Evolutionary conservation across 75 land plant genomes (phyloP).

Genomic region (Picea glauca): DNA sequence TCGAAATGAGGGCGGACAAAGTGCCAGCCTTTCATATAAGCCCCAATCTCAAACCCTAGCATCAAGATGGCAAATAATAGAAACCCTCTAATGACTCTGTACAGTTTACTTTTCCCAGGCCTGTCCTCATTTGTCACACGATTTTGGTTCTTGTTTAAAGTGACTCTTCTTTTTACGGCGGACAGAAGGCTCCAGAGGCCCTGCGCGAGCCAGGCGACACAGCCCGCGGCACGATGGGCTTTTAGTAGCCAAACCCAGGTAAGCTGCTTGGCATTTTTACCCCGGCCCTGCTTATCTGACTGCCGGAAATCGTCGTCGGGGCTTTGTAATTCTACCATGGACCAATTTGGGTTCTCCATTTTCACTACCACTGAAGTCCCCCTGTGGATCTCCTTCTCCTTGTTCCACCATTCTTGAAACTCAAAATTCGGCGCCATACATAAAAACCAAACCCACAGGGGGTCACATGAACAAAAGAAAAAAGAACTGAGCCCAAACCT

Average conservation of each 20-base stretch:
- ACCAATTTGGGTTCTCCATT: slow-evolving; percentile 85
- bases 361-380: slow-evolving; percentile 81
- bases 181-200: slow-evolving; percentile 42
- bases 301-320: slow-evolving; percentile 31
- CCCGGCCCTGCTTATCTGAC: slow-evolving; percentile 40
- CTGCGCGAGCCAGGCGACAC: slow-evolving; percentile 57
- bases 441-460: no score
- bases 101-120: slow-evolving; percentile 30
- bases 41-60: slow-evolving; percentile 58
- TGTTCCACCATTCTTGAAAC: slow-evolving; percentile 42
- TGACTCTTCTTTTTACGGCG: slow-evolving; percentile 56
- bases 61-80: slow-evolving; percentile 44
- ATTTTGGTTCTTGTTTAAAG: slow-evolving; percentile 8
- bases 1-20: slow-evolving; percentile 17
- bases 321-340: slow-evolving; percentile 51
- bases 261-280: slow-evolving; percentile 77
- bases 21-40: slow-evolving; percentile 86
- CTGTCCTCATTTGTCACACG: slow-evolving; percentile 17
- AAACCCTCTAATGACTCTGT: slow-evolving; percentile 51
- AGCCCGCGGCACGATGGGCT: slow-evolving; percentile 83
- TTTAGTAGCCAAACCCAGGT: slow-evolving; percentile 84
- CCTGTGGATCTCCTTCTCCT: slow-evolving; percentile 34
- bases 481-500: no score
- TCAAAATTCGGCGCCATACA: slow-evolving; percentile 16
- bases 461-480: no score